Conservation (phyloP, 331 rosid species). For the Acacia pycnantha region DNA sequence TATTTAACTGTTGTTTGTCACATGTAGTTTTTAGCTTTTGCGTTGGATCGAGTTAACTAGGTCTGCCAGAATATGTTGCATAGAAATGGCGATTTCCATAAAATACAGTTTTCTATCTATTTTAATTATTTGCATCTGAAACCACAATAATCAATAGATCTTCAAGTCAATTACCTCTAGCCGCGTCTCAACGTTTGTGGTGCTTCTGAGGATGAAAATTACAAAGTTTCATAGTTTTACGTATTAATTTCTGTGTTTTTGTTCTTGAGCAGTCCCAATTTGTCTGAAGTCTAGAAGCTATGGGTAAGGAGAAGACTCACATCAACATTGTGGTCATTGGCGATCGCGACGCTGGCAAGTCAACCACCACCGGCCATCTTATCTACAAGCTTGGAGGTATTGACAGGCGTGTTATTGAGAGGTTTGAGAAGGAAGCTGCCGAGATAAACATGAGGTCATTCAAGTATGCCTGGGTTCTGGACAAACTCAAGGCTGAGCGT, state of each 20-base stretch:
- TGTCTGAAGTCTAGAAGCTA: slow-evolving; percentile 11
- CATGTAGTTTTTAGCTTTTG: background rate
- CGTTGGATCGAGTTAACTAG: background rate
- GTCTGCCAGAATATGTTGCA: background rate
- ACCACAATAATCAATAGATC: background rate
- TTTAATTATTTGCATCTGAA: background rate
- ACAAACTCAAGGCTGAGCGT: slow-evolving; percentile 69
- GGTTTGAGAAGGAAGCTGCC: slow-evolving; percentile 67
- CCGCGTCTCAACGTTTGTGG: background rate
- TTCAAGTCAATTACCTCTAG: too few relatives aligned
- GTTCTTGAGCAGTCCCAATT: background rate
- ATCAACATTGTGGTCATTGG: slow-evolving; percentile 70
- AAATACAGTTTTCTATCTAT: background rate
- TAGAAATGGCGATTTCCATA: background rate
- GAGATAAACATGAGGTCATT: slow-evolving; percentile 74
- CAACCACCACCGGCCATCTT: slow-evolving; percentile 58
- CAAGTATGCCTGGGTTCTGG: slow-evolving; percentile 76
- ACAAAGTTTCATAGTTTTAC: background rate
- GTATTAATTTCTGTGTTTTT: background rate
- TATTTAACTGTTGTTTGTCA: background rate
- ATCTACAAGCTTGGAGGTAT: slow-evolving; percentile 73
- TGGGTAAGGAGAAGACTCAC: slow-evolving; percentile 75
- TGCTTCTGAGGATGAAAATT: background rate
- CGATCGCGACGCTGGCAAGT: slow-evolving; percentile 64
- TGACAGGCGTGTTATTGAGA: slow-evolving; percentile 65